Evolutionary conservation across 257 asterid genomes (phyloP), one percentile per base, ranked within the genome.

Genomic region (Solanum lignicaule): DNA sequence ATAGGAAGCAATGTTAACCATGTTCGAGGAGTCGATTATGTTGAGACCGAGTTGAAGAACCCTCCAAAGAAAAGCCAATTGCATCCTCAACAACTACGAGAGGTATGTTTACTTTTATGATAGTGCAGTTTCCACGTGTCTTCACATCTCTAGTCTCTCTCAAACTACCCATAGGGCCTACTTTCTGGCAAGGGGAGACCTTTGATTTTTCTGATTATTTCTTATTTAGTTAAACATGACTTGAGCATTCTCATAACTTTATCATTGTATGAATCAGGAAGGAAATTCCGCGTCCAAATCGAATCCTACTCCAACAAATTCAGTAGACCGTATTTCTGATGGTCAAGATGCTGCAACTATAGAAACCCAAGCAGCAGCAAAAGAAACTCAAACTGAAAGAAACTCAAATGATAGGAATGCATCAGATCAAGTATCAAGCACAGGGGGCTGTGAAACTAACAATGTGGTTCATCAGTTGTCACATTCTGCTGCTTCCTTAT

Each of bases 101-200:
- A 90, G 87, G 91, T 86, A 85, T 87, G 88, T 52, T 46, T 82
- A 60, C 79, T 68, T 62, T 86, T 41, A 85, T 32, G 33, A 65
- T 89, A 46, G 31, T 55, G 29, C 86, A 55, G 27, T 25, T 65
- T 29, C 33, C 74, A 60, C 48, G 13, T 41, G 38, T 52, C 33
- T 32, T 39, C 15, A 31, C 29, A 36, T n/a, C 33, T 71, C 69
- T 25, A 46, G 23, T 39, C 29, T 85, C 73, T 43, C 48, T 65
- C 78, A 31, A 76, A 32, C 72, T 18, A 39, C 13, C 66, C 27
- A 25, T 46, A 31, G 43, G 52, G 68, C 52, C 75, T 76, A 11
- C 62, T 52, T 81, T 29, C 48, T 83, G 52, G 36, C 83, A 86
- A 84, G 87, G 79, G 14, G 84, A 78, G 89, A 29, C 39, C 90